phyloP scores from a whole-genome alignment of 1,139 yeast species.

The Blastobotrys aristatus region DNA sequence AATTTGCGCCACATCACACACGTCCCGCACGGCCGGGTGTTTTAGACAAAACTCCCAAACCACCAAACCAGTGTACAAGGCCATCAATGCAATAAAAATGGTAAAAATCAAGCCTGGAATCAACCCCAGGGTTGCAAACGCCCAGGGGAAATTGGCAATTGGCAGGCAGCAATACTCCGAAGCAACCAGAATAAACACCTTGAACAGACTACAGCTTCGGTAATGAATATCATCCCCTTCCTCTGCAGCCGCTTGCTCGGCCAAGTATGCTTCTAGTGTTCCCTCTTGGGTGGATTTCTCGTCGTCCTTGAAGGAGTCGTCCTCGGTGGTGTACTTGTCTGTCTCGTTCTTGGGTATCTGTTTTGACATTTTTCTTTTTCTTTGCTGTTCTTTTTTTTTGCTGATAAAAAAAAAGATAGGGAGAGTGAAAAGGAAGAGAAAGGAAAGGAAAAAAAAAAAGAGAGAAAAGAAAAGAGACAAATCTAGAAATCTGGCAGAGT shows the following conservation, averaged over 20 bases:
- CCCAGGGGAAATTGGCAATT: conserved; percentile 61
- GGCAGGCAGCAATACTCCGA: conserved; percentile 61
- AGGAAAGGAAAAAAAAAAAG: too few species aligned
- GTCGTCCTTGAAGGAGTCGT: background rate
- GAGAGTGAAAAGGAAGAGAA: too few species aligned
- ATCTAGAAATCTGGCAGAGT: too few species aligned
- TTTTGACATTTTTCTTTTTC: too few species aligned
- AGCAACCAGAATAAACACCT: conserved; percentile 52
- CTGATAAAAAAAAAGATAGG: too few species aligned
- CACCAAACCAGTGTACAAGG: conserved; percentile 50
- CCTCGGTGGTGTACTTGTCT: too few species aligned
- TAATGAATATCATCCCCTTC: conserved; percentile 42
- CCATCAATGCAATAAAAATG: conserved; percentile 46
- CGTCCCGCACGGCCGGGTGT: conserved; percentile 47
- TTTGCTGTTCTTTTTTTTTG: too few species aligned
- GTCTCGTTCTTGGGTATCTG: too few species aligned
- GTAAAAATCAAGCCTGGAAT: conserved; percentile 56
- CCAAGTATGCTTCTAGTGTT: conserved; percentile 31
- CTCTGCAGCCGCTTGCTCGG: conserved; percentile 30
- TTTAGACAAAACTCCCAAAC: conserved; percentile 52
- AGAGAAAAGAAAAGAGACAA: too few species aligned
- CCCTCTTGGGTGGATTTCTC: conserved; percentile 12
- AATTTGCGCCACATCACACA: conserved; percentile 57
- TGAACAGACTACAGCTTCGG: conserved; percentile 52
- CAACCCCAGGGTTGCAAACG: conserved; percentile 53